Evolutionary conservation across 1,139 yeast species (phyloP).

Genomic region (Zygoascus sp.): DNA sequence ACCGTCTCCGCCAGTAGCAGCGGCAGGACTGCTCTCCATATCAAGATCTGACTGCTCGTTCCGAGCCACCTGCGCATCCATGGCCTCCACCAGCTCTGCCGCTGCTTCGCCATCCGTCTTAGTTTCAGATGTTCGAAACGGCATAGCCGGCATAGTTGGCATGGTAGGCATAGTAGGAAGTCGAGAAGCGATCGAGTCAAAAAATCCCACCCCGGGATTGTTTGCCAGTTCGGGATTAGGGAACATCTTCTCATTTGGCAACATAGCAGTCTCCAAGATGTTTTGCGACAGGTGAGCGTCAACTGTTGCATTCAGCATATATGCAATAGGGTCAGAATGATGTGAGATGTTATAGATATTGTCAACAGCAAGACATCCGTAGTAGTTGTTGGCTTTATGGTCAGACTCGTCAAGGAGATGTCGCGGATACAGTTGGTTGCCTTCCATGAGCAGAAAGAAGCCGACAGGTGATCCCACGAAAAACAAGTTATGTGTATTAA

Average conservation of each 20-base stretch:
- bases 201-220: slow-evolving; percentile 16
- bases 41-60: slow-evolving; percentile 11
- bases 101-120: slow-evolving; percentile 14
- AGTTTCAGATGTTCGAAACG: neutral
- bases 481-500: slow-evolving; percentile 70
- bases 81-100: slow-evolving; percentile 11
- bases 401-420: slow-evolving; percentile 16
- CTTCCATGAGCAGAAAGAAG: slow-evolving; percentile 47
- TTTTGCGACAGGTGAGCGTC: slow-evolving; percentile 30
- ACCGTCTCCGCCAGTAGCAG: slow-evolving; percentile 14
- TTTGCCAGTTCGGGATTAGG: neutral
- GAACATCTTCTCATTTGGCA: slow-evolving; percentile 29
- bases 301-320: slow-evolving; percentile 38
- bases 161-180: slow-evolving; percentile 17
- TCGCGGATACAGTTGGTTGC: slow-evolving; percentile 29
- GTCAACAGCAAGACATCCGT: slow-evolving; percentile 40
- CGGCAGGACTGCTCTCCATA: slow-evolving; percentile 14
- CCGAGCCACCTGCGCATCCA: slow-evolving; percentile 10
- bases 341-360: slow-evolving; percentile 39
- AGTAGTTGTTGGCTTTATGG: slow-evolving; percentile 19
- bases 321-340: slow-evolving; percentile 41
- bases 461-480: slow-evolving; percentile 90
- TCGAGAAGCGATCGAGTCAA: slow-evolving; percentile 23
- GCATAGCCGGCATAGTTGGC: slow-evolving; percentile 4
- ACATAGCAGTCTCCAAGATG: slow-evolving; percentile 26